These are phyloP conservation scores for Cryphonectria carpinicola DNA, from an alignment of 2,329 filamentous ascomycete species.

Conservation along the genomic window DNA sequence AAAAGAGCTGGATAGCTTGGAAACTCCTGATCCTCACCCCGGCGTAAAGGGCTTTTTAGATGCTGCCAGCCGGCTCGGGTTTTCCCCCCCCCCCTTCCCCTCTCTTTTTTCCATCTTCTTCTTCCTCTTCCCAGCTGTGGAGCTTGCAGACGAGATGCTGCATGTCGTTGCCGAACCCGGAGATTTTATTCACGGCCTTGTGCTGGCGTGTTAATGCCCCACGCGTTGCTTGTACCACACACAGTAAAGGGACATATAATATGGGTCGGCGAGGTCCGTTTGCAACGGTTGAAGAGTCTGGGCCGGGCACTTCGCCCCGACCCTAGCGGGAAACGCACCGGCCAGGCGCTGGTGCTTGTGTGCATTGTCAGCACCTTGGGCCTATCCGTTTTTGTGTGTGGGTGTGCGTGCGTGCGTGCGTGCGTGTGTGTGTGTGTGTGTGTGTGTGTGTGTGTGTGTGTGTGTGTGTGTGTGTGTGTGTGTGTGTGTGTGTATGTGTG, in stretches of 20 bases:
- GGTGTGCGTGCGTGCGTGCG: not conserved
- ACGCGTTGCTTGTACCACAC: slow-evolving; percentile 4
- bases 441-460: not conserved
- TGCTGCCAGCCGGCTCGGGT: slow-evolving; percentile 4
- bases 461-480: not conserved
- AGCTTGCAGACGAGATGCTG: not conserved
- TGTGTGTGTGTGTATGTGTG: not conserved
- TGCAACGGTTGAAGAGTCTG: slow-evolving; percentile 16
- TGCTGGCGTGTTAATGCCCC: not conserved
- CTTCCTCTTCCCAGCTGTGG: not conserved
- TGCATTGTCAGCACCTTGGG: slow-evolving; percentile 14
- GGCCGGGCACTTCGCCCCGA: slow-evolving; percentile 23
- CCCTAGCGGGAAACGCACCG: slow-evolving; percentile 15
- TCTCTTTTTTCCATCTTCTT: not conserved
- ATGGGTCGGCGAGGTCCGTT: slow-evolving; percentile 17
- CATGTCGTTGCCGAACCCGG: not conserved
- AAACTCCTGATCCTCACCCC: not conserved
- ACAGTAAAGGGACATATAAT: not conserved
- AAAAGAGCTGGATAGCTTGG: not conserved
- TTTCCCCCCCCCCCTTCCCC: not conserved
- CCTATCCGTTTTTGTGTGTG: slow-evolving; percentile 1
- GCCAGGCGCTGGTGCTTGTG: slow-evolving; percentile 1
- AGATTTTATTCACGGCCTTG: not conserved
- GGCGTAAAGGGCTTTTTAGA: not conserved
- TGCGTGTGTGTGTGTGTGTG: not conserved